Evolutionary conservation across 2,329 filamentous ascomycete species (phyloP).

Genomic region (Cryphonectria japonica): DNA sequence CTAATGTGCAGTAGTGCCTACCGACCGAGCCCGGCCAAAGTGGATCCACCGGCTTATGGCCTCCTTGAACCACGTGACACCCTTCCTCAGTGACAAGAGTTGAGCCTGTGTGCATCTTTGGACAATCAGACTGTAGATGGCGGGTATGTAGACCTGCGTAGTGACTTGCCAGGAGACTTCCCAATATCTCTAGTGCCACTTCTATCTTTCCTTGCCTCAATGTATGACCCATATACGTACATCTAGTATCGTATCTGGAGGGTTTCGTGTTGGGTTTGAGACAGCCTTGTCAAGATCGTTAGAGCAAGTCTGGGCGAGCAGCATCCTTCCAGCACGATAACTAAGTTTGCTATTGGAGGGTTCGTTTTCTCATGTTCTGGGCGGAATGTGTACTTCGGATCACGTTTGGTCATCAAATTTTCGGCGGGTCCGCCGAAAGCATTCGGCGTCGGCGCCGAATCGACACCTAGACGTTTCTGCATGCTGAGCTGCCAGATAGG

Average conservation of each 20-base stretch:
- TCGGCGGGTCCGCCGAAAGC: conserved; percentile 16
- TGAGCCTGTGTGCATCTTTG: neutral
- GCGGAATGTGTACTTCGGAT: neutral
- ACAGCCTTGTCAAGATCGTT: too few species aligned
- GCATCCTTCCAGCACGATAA: neutral
- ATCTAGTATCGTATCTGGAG: neutral
- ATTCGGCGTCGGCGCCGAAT: conserved; percentile 22
- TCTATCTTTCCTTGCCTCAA: neutral
- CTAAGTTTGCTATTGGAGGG: neutral
- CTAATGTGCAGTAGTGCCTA: too few species aligned
- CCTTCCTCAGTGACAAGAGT: neutral
- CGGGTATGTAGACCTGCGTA: too few species aligned
- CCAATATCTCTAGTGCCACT: neutral
- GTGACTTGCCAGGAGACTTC: neutral
- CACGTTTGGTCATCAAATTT: neutral
- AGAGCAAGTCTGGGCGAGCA: neutral
- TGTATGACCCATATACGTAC: neutral
- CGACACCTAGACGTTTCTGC: neutral
- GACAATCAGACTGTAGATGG: neutral
- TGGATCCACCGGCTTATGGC: neutral
- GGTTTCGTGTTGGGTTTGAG: neutral
- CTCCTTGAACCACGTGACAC: conserved; percentile 1
- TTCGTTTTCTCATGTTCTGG: neutral
- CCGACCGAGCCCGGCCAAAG: neutral
- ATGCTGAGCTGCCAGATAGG: neutral